phyloP scores from a whole-genome alignment of 352 stramenopile genomes.

The Phytophthora pini region DNA sequence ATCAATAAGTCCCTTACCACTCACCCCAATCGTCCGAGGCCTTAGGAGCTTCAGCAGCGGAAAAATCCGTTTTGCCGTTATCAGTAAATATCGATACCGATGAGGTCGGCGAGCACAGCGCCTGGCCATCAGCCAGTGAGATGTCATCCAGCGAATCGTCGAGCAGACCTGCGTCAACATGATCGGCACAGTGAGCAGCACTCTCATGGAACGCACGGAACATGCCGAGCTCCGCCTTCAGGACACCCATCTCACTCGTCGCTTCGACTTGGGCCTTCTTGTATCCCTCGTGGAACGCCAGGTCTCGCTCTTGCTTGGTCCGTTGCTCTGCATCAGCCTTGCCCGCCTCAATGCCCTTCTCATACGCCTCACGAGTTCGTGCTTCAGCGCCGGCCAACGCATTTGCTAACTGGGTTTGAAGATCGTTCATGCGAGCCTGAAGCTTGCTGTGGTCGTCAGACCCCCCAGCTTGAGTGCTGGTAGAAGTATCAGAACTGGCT shows the following conservation, averaged over 20 bases:
- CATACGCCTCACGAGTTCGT: constrained; percentile 46
- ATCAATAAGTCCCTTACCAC: constrained; percentile 47
- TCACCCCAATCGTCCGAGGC: constrained; percentile 68
- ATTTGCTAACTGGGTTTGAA: constrained; percentile 49
- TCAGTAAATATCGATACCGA: constrained; percentile 55
- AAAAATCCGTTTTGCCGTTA: constrained; percentile 46
- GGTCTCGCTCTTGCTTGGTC: constrained; percentile 38
- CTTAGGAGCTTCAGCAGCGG: constrained; percentile 21
- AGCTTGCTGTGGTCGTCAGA: constrained; percentile 39
- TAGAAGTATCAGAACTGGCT: constrained; percentile 1
- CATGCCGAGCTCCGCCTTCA: constrained; percentile 55
- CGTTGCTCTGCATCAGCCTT: constrained; percentile 47
- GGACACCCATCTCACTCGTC: constrained; percentile 47
- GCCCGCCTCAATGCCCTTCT: constrained; percentile 45
- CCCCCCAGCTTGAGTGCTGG: not conserved
- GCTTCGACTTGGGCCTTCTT: constrained; percentile 42
- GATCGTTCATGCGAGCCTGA: constrained; percentile 37
- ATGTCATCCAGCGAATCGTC: constrained; percentile 48
- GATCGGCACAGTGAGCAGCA: constrained; percentile 39
- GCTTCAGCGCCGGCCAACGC: constrained; percentile 39
- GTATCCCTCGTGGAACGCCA: constrained; percentile 46
- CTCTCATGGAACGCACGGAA: constrained; percentile 59
- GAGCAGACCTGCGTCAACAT: constrained; percentile 27
- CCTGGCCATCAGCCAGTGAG: constrained; percentile 43
- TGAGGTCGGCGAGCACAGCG: constrained; percentile 46